Evolutionary conservation across 202 grass and related monocot genomes (phyloP).

Genomic region (Setaria viridis): DNA sequence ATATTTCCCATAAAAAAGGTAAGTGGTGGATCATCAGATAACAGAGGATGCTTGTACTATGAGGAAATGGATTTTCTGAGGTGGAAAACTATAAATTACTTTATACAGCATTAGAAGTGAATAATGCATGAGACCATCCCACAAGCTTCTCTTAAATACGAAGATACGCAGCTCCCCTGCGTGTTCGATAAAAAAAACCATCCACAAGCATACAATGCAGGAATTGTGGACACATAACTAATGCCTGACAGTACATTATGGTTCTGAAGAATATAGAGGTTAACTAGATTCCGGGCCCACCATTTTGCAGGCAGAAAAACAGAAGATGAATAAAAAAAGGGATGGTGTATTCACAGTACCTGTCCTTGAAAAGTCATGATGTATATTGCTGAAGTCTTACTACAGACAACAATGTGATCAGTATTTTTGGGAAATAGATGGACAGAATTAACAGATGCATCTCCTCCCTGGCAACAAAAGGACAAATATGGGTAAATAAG

Average conservation of each 20-base stretch:
- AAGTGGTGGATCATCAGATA: conserved; percentile 23
- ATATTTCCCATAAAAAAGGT: not conserved
- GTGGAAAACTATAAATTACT: not conserved
- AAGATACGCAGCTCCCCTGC: too few species aligned
- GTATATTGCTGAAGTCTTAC: conserved; percentile 89
- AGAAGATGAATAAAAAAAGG: conserved; percentile 1
- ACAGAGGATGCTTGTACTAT: conserved; percentile 22
- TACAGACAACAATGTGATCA: conserved; percentile 96
- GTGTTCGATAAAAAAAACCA: too few species aligned
- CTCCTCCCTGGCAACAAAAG: conserved; percentile 78
- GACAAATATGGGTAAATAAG: conserved; percentile 27
- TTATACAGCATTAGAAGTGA: not conserved
- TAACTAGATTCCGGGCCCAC: not conserved
- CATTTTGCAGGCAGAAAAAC: conserved; percentile 20
- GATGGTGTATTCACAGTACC: conserved; percentile 60
- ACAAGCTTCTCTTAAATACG: too few species aligned
- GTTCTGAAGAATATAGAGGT: conserved; percentile 24
- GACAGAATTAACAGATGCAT: conserved; percentile 91
- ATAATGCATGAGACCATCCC: conserved; percentile 2
- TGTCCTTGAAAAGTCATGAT: conserved; percentile 98
- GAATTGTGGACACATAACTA: not conserved
- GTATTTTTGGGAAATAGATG: conserved; percentile 94
- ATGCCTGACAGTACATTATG: not conserved
- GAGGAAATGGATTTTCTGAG: not conserved
- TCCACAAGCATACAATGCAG: not conserved